Percentiles rank a stretch among this genome's conserved stretches.
Conservation (phyloP, 176 grass and related monocot species). For the barley (Hordeum vulgare) region MorexV3_pseudomolecules_assembly NC_058522.1:227560125-227560624, state of each 20-base stretch:
- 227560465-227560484: constrained; percentile 37
- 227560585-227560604: constrained; percentile 76
- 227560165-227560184: constrained; percentile 1
- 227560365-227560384: constrained; percentile 41
- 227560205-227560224: constrained; percentile 2
- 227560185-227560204: background rate
- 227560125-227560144: background rate
- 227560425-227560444: constrained; percentile 76
- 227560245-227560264: constrained; percentile 63
- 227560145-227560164: constrained; percentile 9
- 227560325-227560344: background rate
- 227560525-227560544: constrained; percentile 79
- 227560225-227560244: constrained; percentile 89
- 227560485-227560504: constrained; percentile 51
- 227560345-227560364: background rate
- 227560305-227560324: constrained; percentile 61
- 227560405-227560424: constrained; percentile 83
- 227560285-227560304: constrained; percentile 77
- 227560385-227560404: constrained; percentile 80
- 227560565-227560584: constrained; percentile 78
- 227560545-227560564: constrained; percentile 87
- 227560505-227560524: constrained; percentile 53
- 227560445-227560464: constrained; percentile 42
- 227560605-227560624: constrained; percentile 86
- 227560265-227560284: constrained; percentile 58